These are phyloP conservation scores for Hypocrella siamensis DNA, from an alignment of 2,329 filamentous ascomycete species.

Conservation along the genomic window DNA sequence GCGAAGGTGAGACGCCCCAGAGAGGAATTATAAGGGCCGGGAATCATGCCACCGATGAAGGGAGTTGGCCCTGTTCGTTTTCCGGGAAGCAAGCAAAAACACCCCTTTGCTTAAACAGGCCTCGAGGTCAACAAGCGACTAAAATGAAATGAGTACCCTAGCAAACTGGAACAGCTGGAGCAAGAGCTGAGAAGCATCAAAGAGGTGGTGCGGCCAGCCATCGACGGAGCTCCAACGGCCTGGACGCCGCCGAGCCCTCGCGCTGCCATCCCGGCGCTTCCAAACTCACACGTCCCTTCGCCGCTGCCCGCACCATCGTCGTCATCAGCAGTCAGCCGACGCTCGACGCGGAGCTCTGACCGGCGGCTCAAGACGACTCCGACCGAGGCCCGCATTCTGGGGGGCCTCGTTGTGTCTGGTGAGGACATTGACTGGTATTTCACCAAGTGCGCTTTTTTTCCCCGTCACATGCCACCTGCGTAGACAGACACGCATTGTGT, in stretches of 20 bases:
- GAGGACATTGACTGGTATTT: slow-evolving; percentile 42
- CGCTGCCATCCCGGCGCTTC: slow-evolving; percentile 10
- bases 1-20: slow-evolving; percentile 18
- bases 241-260: slow-evolving; percentile 15
- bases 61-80: too few relatives aligned
- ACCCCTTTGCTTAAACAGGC: too few relatives aligned
- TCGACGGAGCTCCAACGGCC: slow-evolving; percentile 6
- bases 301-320: slow-evolving; percentile 10
- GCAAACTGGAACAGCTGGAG: slow-evolving; percentile 39
- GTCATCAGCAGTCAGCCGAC: slow-evolving; percentile 7
- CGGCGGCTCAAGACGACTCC: slow-evolving; percentile 11
- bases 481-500: not conserved
- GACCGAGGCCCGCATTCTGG: slow-evolving; percentile 26
- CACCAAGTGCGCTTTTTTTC: slow-evolving; percentile 22
- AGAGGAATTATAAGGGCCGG: too few relatives aligned
- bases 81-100: too few relatives aligned
- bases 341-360: slow-evolving; percentile 5
- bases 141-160: slow-evolving; percentile 8
- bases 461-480: not conserved
- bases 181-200: slow-evolving; percentile 40
- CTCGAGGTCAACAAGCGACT: not conserved
- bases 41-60: too few relatives aligned
- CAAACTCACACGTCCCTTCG: slow-evolving; percentile 6
- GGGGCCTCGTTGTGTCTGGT: slow-evolving; percentile 30
- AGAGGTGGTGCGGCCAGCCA: slow-evolving; percentile 25